These are phyloP conservation scores for Vitis rupestris DNA, from an alignment of 164 flowering plant species.

Conservation along the genomic window DNA sequence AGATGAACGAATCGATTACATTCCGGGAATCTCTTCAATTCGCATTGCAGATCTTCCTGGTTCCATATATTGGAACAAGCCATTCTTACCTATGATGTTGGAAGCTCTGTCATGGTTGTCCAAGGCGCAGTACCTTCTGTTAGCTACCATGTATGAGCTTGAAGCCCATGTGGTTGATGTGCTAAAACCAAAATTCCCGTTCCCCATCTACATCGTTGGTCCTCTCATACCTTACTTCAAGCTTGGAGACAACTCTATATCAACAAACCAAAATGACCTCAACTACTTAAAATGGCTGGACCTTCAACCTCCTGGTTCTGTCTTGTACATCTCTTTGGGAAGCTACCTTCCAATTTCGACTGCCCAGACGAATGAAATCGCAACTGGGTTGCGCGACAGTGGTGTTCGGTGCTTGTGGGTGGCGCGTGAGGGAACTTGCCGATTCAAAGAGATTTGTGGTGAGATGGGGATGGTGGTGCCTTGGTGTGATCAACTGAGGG, in stretches of 20 bases:
- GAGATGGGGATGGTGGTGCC: constrained; percentile 32
- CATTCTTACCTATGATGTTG: neutral
- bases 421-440: constrained; percentile 31
- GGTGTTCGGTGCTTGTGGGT: constrained; percentile 37
- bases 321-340: constrained; percentile 37
- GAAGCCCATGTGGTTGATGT: constrained; percentile 25
- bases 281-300: constrained; percentile 24
- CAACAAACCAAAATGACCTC: neutral
- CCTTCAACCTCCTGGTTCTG: constrained; percentile 25
- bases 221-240: constrained; percentile 29
- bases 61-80: neutral
- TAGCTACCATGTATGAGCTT: constrained; percentile 26
- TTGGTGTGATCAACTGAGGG: constrained; percentile 56
- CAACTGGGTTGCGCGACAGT: constrained; percentile 24
- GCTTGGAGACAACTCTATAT: neutral
- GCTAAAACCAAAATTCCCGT: constrained; percentile 9
- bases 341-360: constrained; percentile 34
- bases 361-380: constrained; percentile 36
- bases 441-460: constrained; percentile 13
- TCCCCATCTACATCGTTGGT: constrained; percentile 32
- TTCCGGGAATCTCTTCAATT: constrained; percentile 16
- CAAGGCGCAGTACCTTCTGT: constrained; percentile 21
- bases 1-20: neutral
- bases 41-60: neutral
- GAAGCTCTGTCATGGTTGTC: neutral